Evolutionary conservation across 345 rosid species (phyloP).

Genomic region (Salix caprea): DNA sequence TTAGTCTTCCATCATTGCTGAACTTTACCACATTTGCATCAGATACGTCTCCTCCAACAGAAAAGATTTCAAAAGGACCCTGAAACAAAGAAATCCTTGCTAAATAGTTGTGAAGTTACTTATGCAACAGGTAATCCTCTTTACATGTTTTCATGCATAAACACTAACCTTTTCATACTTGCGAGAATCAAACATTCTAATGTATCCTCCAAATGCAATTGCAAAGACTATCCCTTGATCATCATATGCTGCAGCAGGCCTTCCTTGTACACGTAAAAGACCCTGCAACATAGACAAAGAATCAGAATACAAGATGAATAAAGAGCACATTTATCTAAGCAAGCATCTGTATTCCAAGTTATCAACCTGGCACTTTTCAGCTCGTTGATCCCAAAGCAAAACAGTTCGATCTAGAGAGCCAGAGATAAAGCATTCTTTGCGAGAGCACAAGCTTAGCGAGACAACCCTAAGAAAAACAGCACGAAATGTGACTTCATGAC

Average conservation of each 20-base stretch:
- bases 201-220: slow-evolving; percentile 84
- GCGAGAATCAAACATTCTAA: slow-evolving; percentile 92
- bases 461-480: slow-evolving; percentile 56
- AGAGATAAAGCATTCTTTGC: slow-evolving; percentile 81
- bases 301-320: background rate
- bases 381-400: slow-evolving; percentile 95
- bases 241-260: slow-evolving; percentile 97
- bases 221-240: slow-evolving; percentile 92
- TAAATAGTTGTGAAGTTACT: background rate
- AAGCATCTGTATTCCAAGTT: background rate
- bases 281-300: slow-evolving; percentile 12
- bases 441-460: slow-evolving; percentile 83
- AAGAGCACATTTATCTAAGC: background rate
- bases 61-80: slow-evolving; percentile 89
- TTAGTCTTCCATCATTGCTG: slow-evolving; percentile 86
- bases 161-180: slow-evolving; percentile 79
- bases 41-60: slow-evolving; percentile 82
- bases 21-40: slow-evolving; percentile 86
- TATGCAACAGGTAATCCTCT: slow-evolving; percentile 6
- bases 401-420: slow-evolving; percentile 97
- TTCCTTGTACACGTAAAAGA: slow-evolving; percentile 46
- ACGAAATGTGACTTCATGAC: background rate
- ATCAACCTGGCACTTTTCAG: slow-evolving; percentile 90
- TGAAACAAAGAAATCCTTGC: slow-evolving; percentile 18
- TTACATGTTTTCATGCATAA: background rate